Conservation (phyloP, 257 asterid species). For the Nyctanthes arbortristis region DNA sequence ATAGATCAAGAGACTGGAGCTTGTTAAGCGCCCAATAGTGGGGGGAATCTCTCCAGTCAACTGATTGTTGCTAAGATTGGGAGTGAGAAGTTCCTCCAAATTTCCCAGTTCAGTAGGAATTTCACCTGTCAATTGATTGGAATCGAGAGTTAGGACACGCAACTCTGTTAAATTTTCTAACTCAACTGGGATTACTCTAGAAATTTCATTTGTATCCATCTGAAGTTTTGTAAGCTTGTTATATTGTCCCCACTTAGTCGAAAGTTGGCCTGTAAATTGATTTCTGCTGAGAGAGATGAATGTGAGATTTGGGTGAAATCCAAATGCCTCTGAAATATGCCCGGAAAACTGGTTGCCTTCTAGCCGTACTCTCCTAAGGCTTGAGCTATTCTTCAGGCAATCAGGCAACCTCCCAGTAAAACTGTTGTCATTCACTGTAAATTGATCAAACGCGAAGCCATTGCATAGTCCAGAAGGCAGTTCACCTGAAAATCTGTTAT, state of each 20-base stretch:
- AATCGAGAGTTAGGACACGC: constrained; percentile 47
- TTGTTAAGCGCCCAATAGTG: constrained; percentile 40
- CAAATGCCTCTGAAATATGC: constrained; percentile 59
- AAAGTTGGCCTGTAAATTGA: constrained; percentile 55
- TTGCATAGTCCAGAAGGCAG: constrained; percentile 68
- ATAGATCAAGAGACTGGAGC: constrained; percentile 60
- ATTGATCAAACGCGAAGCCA: constrained; percentile 44
- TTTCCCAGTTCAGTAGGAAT: constrained; percentile 60
- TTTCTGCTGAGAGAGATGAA: constrained; percentile 54
- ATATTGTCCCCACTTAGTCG: constrained; percentile 59
- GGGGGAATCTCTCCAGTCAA: constrained; percentile 67
- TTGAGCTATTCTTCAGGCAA: constrained; percentile 66
- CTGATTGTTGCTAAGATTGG: constrained; percentile 58
- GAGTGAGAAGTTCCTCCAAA: constrained; percentile 33
- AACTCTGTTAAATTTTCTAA: constrained; percentile 56
- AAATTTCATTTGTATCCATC: constrained; percentile 47
- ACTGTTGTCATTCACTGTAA: constrained; percentile 55
- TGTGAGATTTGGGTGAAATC: constrained; percentile 54
- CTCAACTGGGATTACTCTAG: constrained; percentile 73
- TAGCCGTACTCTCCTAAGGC: constrained; percentile 46
- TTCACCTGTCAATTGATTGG: constrained; percentile 61
- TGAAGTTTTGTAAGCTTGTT: constrained; percentile 48
- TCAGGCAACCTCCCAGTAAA: constrained; percentile 66
- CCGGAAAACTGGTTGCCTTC: constrained; percentile 69
- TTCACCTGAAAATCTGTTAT: constrained; percentile 65